Conservation (phyloP, 768 basidiomycete genomes). For the Erythrobasidium yunnanense region DNA sequence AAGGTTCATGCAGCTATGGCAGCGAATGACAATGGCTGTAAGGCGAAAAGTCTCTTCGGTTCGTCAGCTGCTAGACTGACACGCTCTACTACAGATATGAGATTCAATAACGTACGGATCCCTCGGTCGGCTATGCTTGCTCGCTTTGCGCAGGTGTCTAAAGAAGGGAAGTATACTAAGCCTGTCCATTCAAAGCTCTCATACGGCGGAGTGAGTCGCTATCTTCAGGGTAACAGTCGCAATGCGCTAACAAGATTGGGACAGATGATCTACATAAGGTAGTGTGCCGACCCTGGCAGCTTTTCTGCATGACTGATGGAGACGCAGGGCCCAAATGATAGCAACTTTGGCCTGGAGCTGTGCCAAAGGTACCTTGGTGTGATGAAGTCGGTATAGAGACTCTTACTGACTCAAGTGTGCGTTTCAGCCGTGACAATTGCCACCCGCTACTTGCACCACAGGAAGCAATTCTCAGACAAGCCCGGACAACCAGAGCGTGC, state of each 20-base stretch:
- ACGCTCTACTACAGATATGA: background rate
- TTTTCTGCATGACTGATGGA: background rate
- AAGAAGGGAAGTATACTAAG: slow-evolving; percentile 54
- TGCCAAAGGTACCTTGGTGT: slow-evolving; percentile 50
- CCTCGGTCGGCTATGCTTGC: slow-evolving; percentile 53
- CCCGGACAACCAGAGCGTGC: slow-evolving; percentile 50
- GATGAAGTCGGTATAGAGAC: background rate
- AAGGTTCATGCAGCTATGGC: slow-evolving; percentile 50
- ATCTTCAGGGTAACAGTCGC: background rate
- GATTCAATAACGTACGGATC: background rate
- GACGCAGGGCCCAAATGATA: slow-evolving; percentile 47
- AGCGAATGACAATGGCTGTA: slow-evolving; percentile 58
- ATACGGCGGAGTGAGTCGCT: slow-evolving; percentile 42
- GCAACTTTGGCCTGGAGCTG: slow-evolving; percentile 53
- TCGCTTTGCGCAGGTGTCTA: slow-evolving; percentile 59
- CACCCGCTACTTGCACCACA: slow-evolving; percentile 61
- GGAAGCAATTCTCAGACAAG: slow-evolving; percentile 51
- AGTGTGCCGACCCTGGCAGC: background rate
- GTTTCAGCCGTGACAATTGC: slow-evolving; percentile 52
- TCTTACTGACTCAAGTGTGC: background rate
- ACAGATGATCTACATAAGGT: slow-evolving; percentile 16
- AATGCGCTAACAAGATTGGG: no score
- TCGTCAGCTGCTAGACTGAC: background rate
- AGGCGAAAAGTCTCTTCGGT: slow-evolving; percentile 52
- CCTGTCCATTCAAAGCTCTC: slow-evolving; percentile 65